Percentiles rank a stretch among this genome's conserved stretches.
Evolutionary conservation across 495 filamentous ascomycete genomes (phyloP).

Genomic region (Podospora australis): DNA sequence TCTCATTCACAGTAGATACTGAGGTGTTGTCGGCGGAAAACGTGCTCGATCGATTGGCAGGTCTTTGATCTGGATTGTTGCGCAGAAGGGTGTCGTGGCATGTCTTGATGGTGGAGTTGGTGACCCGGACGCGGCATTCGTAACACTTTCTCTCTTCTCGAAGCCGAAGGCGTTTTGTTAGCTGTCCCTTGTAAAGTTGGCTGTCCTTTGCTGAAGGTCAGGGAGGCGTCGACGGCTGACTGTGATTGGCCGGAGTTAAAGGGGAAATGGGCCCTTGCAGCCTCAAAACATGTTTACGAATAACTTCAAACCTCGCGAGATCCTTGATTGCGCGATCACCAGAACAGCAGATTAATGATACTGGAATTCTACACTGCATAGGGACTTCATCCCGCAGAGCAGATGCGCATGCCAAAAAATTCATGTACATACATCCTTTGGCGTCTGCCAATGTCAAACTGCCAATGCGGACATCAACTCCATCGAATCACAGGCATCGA

Average conservation of each 20-base stretch:
- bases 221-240: neutral
- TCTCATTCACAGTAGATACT: conserved; percentile 7
- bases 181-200: conserved; percentile 2
- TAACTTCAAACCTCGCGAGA: no score
- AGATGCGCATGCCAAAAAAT: no score
- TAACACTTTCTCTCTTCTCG: neutral
- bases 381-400: no score
- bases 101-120: neutral
- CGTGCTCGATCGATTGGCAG: conserved; percentile 5
- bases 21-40: neutral
- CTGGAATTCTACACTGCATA: no score
- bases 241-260: neutral
- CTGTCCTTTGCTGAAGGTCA: neutral
- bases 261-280: neutral
- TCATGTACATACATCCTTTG: no score
- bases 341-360: no score
- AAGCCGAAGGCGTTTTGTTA: neutral
- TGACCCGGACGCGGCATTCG: neutral
- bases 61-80: neutral
- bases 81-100: neutral
- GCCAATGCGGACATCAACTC: no score
- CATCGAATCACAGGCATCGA: no score
- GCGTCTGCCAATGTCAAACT: no score
- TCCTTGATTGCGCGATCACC: no score
- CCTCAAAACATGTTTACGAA: no score